Evolutionary conservation across 1,139 yeast species (phyloP).

Genomic region (Yamadazyma jaroonii): DNA sequence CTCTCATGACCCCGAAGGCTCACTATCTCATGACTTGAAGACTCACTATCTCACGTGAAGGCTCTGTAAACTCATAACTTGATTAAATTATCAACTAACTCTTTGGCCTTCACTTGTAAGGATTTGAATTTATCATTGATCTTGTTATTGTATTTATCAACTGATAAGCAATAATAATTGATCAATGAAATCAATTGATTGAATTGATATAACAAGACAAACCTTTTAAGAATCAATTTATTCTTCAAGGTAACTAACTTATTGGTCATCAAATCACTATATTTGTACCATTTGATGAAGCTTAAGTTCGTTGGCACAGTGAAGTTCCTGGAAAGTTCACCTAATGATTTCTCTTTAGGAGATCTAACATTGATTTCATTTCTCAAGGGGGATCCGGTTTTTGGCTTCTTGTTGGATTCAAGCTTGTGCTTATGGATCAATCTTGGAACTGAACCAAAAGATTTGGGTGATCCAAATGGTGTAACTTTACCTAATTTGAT

Average conservation of each 20-base stretch:
- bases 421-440: neutral
- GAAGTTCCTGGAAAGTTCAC: neutral
- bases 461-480: neutral
- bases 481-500: constrained; percentile 2
- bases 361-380: constrained; percentile 4
- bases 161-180: neutral
- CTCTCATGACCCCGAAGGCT: no score
- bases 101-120: constrained; percentile 3
- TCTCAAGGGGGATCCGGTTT: constrained; percentile 9
- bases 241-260: constrained; percentile 1
- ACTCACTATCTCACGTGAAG: no score
- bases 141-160: constrained; percentile 3
- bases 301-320: constrained; percentile 3
- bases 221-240: constrained; percentile 5
- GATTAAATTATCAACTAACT: constrained; percentile 4
- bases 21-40: no score
- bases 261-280: constrained; percentile 2
- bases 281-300: constrained; percentile 5
- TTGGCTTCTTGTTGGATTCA: neutral
- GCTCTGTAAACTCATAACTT: no score
- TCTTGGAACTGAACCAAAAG: constrained; percentile 1
- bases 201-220: constrained; percentile 1
- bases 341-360: neutral
- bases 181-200: constrained; percentile 1
- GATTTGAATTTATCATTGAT: constrained; percentile 2